Base-by-base conservation (phyloP, 208 protist species). In the Sergeia podlipaevii region DNA sequence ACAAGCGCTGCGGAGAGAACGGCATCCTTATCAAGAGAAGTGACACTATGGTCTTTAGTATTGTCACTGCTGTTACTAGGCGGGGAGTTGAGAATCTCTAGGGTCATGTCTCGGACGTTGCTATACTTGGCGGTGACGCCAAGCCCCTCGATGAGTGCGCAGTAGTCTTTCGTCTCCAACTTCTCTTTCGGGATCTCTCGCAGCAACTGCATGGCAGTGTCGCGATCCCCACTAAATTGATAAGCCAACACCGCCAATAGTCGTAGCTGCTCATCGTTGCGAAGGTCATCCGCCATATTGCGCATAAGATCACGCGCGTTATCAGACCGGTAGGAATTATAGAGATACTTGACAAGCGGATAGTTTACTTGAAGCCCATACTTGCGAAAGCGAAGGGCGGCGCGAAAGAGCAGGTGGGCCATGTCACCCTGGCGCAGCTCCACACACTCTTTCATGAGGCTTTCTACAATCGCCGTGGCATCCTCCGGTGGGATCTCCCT, bases 391-490 rank as follows among this genome's bases (percentile, higher is more conserved):
- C 90, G 90, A 53, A 96, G 52, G 10, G 83, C 65, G 2, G 90
- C 90, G 18, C 90, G 90, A 43, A 96, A 93, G 17, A 96, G 80
- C 7, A 96, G 70, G 57, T 96, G 90, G 0, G 90, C 86, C 82
- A 96, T 93, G 65, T 94, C 90, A 0, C 77, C 73, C 46, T 96
- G 90, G 6, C 75, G 79, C n/a, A 94, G 65, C 15, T 89, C 84
- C 15, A 92, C 90, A 58, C 90, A 96, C 64, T 96, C 86, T 39
- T 65, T 60, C 86, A 96, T 93, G 30, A 96, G 56, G 46, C 83
- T 84, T 38, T 94, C 84, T 56, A 89, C 65, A 21, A 96, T 66
- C 2, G 65, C 58, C 10, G 84, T 82, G 10, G 90, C 90, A 37
- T 89, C 84, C 11, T 24, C 71, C 3, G 86, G 80, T 0, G 33